Evolutionary conservation across 2,329 filamentous ascomycete genomes (phyloP).

Genomic region (Polytolypa hystricis): DNA sequence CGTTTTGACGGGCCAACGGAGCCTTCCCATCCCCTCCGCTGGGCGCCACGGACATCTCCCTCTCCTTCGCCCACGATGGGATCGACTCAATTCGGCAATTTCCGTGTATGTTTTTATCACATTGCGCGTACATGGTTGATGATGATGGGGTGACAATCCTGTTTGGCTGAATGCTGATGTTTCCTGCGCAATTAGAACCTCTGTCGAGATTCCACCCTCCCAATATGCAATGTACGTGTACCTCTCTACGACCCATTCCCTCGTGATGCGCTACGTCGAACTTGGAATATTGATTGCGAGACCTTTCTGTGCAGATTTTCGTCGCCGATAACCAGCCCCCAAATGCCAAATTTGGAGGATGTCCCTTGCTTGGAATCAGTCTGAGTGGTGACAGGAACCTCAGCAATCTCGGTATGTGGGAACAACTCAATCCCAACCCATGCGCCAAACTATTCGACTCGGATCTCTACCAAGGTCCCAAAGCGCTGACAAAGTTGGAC

Average conservation of each 20-base stretch:
- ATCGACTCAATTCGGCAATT: slow-evolving; percentile 48
- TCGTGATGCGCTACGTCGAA: slow-evolving; percentile 1
- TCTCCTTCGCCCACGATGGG: slow-evolving; percentile 36
- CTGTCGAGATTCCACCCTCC: slow-evolving; percentile 72
- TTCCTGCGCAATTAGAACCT: slow-evolving; percentile 48
- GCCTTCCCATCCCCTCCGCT: too few relatives aligned
- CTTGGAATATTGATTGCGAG: background rate
- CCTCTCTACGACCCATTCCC: background rate
- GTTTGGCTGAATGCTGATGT: too few relatives aligned
- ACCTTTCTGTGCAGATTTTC: slow-evolving; percentile 47
- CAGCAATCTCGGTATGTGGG: slow-evolving; percentile 72
- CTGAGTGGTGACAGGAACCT: slow-evolving; percentile 56
- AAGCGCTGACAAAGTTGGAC: slow-evolving; percentile 20
- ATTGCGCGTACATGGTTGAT: too few relatives aligned
- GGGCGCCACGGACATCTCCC: too few relatives aligned
- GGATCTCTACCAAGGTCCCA: background rate
- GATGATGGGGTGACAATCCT: too few relatives aligned
- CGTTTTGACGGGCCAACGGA: too few relatives aligned
- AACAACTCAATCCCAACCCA: slow-evolving; percentile 1
- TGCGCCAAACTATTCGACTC: background rate
- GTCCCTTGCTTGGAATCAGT: slow-evolving; percentile 62
- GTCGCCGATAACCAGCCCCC: slow-evolving; percentile 47
- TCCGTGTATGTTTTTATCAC: slow-evolving; percentile 46
- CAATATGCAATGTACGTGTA: slow-evolving; percentile 67
- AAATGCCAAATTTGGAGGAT: slow-evolving; percentile 55